Conservation (phyloP, 768 basidiomycete species). For the Leccinum sublutescens region DNA sequence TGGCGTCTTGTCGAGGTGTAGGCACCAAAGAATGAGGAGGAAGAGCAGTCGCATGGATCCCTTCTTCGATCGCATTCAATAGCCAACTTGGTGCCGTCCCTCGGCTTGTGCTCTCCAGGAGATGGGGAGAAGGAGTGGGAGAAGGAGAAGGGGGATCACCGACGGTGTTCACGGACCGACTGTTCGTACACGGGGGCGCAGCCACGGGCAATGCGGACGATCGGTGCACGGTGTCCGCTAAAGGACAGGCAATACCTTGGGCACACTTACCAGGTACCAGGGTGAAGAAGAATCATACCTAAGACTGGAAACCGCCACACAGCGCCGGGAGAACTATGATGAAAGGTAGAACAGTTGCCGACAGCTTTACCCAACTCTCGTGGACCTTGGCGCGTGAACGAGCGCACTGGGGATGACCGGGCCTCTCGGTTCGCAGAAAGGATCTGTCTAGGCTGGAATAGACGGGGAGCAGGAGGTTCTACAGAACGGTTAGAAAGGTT, state of each 20-base stretch:
- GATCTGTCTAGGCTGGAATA: background rate
- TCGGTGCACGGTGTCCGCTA: slow-evolving; percentile 4
- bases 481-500: background rate
- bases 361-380: background rate
- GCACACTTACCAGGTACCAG: slow-evolving; percentile 4
- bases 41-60: background rate
- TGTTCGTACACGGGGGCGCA: background rate
- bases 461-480: background rate
- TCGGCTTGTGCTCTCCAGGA: background rate
- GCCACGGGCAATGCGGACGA: background rate
- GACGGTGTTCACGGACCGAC: background rate
- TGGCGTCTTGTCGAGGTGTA: background rate
- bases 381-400: background rate
- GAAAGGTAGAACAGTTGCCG: background rate
- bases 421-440: background rate
- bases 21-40: background rate
- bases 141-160: too few relatives aligned
- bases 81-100: slow-evolving; percentile 7
- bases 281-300: slow-evolving; percentile 15
- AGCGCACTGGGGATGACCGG: slow-evolving; percentile 9
- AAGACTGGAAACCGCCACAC: background rate
- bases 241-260: slow-evolving; percentile 4
- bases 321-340: slow-evolving; percentile 13
- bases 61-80: slow-evolving; percentile 4
- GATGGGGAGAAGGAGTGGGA: background rate